Evolutionary conservation across 2,329 filamentous ascomycete species (phyloP).

Genomic region (Beauveria rudraprayagi): DNA sequence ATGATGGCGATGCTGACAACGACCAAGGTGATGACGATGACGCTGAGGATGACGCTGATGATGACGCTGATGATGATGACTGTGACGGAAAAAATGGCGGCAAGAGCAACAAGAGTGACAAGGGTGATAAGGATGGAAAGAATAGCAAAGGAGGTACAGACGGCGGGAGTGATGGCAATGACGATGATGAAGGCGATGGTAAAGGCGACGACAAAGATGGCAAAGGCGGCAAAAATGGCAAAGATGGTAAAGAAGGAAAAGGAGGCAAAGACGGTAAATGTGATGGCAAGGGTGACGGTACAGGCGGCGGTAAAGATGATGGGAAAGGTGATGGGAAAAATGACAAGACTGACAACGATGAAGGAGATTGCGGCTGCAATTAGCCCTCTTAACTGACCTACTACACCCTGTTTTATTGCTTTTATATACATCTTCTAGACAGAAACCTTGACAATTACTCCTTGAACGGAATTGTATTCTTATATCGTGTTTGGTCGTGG

Average conservation of each 20-base stretch:
- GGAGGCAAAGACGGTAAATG: neutral
- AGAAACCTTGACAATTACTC: neutral
- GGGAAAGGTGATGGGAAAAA: neutral
- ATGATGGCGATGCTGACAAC: neutral
- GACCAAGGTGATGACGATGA: neutral
- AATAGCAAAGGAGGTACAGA: neutral
- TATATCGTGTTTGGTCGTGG: neutral
- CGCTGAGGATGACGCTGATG: neutral
- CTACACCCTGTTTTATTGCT: neutral
- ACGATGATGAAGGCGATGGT: neutral
- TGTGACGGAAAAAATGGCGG: neutral
- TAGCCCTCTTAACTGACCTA: neutral
- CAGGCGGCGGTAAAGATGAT: neutral
- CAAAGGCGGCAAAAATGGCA: neutral
- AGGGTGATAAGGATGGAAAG: neutral
- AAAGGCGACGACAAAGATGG: neutral
- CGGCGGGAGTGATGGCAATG: neutral
- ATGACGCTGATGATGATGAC: neutral
- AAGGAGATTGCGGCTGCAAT: constrained; percentile 10
- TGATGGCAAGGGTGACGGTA: neutral
- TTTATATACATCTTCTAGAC: neutral
- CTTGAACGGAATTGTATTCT: neutral
- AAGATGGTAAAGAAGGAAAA: neutral
- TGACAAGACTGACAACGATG: neutral
- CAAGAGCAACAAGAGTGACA: neutral